These are phyloP conservation scores for Boletus rex-veris DNA, from an alignment of 768 basidiomycete species.

Conservation along the genomic window DNA sequence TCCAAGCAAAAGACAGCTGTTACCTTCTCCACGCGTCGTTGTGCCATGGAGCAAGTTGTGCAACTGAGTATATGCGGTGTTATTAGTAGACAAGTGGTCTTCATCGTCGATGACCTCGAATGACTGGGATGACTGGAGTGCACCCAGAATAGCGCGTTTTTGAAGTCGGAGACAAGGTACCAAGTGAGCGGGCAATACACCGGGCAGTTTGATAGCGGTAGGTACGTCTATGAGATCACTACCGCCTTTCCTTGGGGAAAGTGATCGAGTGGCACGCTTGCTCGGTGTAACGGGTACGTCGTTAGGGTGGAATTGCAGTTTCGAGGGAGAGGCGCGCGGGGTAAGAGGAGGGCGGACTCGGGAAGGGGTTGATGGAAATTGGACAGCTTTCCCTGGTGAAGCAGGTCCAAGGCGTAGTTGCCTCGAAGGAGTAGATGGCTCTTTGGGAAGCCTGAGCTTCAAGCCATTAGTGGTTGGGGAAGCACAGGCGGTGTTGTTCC, in stretches of 20 bases:
- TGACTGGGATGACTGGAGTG: slow-evolving; percentile 36
- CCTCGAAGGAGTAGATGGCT: slow-evolving; percentile 23
- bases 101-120: slow-evolving; percentile 31
- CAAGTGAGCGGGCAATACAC: slow-evolving; percentile 40
- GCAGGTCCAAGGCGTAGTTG: background rate
- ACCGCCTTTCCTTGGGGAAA: slow-evolving; percentile 15
- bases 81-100: slow-evolving; percentile 43
- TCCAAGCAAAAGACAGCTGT: slow-evolving; percentile 87
- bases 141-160: slow-evolving; percentile 52
- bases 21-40: slow-evolving; percentile 79
- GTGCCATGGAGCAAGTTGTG: slow-evolving; percentile 68
- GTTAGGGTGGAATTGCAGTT: background rate
- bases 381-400: slow-evolving; percentile 4
- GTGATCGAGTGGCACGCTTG: slow-evolving; percentile 4
- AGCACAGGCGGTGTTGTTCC: background rate
- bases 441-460: slow-evolving; percentile 1
- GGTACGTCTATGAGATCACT: background rate
- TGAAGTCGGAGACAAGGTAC: slow-evolving; percentile 49
- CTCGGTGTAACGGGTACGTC: slow-evolving; percentile 19
- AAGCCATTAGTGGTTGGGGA: slow-evolving; percentile 10
- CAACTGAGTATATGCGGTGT: slow-evolving; percentile 53
- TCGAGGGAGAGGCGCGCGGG: slow-evolving; percentile 18
- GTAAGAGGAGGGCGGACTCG: slow-evolving; percentile 11
- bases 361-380: slow-evolving; percentile 15
- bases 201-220: slow-evolving; percentile 22